Conservation (phyloP, 2,329 filamentous ascomycete species). For the Epichloe coenophiala region DNA sequence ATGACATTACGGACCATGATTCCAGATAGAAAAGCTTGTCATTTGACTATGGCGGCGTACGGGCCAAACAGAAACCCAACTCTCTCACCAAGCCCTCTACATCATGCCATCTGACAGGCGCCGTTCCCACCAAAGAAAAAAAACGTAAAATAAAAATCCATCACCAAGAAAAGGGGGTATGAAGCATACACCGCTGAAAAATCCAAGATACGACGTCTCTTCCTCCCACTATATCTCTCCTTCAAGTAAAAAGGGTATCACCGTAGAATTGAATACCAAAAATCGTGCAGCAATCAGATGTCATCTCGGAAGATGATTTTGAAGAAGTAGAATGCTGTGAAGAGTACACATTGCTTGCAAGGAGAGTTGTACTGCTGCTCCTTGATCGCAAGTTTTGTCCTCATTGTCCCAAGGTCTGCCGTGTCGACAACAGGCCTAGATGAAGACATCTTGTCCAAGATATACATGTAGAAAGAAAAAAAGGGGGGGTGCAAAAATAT, state of each 20-base stretch:
- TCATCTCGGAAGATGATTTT: constrained; percentile 8
- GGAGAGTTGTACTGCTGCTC: background rate
- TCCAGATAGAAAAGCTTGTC: too few species aligned
- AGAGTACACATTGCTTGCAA: background rate
- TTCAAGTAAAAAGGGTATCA: constrained; percentile 18
- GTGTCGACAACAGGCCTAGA: constrained; percentile 1
- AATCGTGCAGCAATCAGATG: constrained; percentile 7
- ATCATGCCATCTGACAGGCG: background rate
- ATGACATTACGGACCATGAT: too few species aligned
- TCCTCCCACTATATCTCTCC: background rate
- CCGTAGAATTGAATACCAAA: constrained; percentile 18
- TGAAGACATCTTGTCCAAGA: constrained; percentile 13
- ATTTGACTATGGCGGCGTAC: too few species aligned
- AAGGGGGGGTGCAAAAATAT: constrained; percentile 6
- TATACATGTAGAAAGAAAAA: constrained; percentile 4
- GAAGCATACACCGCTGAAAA: background rate
- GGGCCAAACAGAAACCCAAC: too few species aligned
- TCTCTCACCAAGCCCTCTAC: background rate
- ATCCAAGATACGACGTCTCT: background rate
- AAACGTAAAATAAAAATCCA: background rate
- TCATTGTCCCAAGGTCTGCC: background rate
- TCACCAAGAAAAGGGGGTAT: background rate
- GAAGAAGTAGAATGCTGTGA: constrained; percentile 1
- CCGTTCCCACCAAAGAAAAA: too few species aligned
- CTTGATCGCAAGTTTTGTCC: background rate